Evolutionary conservation across 2,329 filamentous ascomycete species (phyloP), one percentile per base, ranked within the genome.

Genomic region (Trichoderma citrinoviride): DNA sequence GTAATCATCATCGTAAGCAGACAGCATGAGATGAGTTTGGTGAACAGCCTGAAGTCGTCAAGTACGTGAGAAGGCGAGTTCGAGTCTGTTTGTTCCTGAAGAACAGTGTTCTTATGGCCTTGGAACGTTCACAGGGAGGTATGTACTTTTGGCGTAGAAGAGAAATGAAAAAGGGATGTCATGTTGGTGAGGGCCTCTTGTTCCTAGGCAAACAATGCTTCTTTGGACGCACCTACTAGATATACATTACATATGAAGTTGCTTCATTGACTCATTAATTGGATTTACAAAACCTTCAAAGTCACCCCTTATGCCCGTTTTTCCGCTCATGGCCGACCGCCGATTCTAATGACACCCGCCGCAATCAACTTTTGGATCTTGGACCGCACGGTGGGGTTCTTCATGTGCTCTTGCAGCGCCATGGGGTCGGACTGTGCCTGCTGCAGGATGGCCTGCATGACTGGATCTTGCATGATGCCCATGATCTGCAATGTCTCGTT

Each of bases 381-480:
- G 72, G 86, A 86, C 66, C 88, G 85, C 71, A 99, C 91, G 65
- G 83, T 85, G 0, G 92, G 86, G 82, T 98, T 99, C 82, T 89
- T 91, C 91, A 99, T 97, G 79, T 99, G 96, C 78, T 99, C 94
- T 76, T 96, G 90, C 68, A 99, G 86, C 52, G 95, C 95, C 55
- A 90, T 90, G 19, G 95, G 95, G 73, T 99, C 91, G 63, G 87
- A 88, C 83, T 98, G 96, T 52, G 95, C 95, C 81, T 99, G 95
- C 77, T 98, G 93, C 64, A 98, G 86, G 70, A 97, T 97, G 70
- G 90, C 90, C 81, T 99, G 93, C 94, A 99, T 98, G 75, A 99
- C 89, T 17, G 95, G 95, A 75, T 99, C 95, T 77, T 93, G 89
- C 80, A 98, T 91, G 74, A 97, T 94, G 68, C 83, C 79, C 85